Base-by-base conservation (phyloP, 106 monocot genomes). In the Dendrobium catenatum region DNA sequence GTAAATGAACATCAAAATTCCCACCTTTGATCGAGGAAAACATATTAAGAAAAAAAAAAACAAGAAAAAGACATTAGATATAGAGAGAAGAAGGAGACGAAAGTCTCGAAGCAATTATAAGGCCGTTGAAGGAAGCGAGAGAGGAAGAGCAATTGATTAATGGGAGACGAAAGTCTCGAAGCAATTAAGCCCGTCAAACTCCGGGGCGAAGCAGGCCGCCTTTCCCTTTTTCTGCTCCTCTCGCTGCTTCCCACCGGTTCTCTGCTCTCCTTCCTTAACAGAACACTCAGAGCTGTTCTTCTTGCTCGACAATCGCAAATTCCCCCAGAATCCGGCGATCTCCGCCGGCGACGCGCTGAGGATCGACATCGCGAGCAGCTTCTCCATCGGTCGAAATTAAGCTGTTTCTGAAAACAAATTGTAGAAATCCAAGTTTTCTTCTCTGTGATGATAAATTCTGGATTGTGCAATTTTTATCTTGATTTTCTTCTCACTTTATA, bases 131-230 rank as follows among this genome's bases (percentile, higher is more conserved):
- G 37, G 37, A 37, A 37, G 37, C 2, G 37, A 7, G 51, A 13
- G 37, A 72, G 13, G 2, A 15, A 72, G 72, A 72, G 16, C 15
- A 5, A 17, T 31, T 31, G 33, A 74, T 89, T 84, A 89, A 42
- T 78, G 72, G 42, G 59, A 73, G 75, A 89, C 82, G 48, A 89
- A 42, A 5, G 89, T 89, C 77, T 87, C 89, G 80, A 89, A 89
- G 86, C 79, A 86, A 61, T 87, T 85, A 82, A 89, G 79, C 55
- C 89, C 89, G 7, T 89, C 89, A 67, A 89, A 89, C 80, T 89
- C 86, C 66, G 82, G 78, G 11, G 87, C 89, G 24, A 89, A 85
- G 22, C 80, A 73, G 3, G 78, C 55, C 18, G 46, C 78, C 77
- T 22, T 15, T 54, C 4, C 41, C 51, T 22, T 51, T 51, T 24